These are phyloP conservation scores for Pleurozium schreberi DNA, from an alignment of 225 moss, liverwort and hornwort species.

Conservation along the genomic window DNA sequence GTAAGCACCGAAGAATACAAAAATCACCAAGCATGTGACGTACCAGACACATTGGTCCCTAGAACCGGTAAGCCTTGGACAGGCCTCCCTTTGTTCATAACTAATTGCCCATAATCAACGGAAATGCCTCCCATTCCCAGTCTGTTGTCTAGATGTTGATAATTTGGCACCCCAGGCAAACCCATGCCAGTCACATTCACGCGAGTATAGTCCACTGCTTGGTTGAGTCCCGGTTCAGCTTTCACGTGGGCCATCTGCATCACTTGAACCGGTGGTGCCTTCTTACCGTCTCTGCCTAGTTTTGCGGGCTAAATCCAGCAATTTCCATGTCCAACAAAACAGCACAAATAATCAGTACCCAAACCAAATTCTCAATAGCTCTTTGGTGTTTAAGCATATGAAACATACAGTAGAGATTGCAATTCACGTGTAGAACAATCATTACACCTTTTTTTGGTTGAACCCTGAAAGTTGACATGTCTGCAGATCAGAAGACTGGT, in stretches of 20 bases:
- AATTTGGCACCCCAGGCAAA: slow-evolving; percentile 31
- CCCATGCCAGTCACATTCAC: slow-evolving; percentile 16
- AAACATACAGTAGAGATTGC: slow-evolving; percentile 22
- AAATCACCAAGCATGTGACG: slow-evolving; percentile 14
- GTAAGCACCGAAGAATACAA: neutral
- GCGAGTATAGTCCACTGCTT: slow-evolving; percentile 27
- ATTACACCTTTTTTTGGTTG: slow-evolving; percentile 59
- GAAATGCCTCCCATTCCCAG: slow-evolving; percentile 34
- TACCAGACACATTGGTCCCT: slow-evolving; percentile 45
- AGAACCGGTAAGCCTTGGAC: slow-evolving; percentile 37
- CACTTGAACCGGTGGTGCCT: slow-evolving; percentile 22
- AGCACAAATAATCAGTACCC: slow-evolving; percentile 14
- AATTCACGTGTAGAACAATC: slow-evolving; percentile 33
- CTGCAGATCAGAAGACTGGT: slow-evolving; percentile 55
- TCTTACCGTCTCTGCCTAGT: slow-evolving; percentile 45
- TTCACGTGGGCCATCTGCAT: slow-evolving; percentile 47
- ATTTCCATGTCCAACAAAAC: slow-evolving; percentile 4
- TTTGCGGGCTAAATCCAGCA: slow-evolving; percentile 29
- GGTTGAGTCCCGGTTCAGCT: slow-evolving; percentile 44
- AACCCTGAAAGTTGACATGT: slow-evolving; percentile 47
- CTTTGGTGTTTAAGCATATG: slow-evolving; percentile 16
- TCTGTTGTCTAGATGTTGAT: slow-evolving; percentile 46
- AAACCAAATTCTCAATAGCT: neutral
- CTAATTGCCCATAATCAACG: slow-evolving; percentile 46
- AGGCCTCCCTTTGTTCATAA: slow-evolving; percentile 41